Evolutionary conservation across 768 basidiomycete species (phyloP), one percentile per base, ranked within the genome.

Genomic region (Mycena floridula): DNA sequence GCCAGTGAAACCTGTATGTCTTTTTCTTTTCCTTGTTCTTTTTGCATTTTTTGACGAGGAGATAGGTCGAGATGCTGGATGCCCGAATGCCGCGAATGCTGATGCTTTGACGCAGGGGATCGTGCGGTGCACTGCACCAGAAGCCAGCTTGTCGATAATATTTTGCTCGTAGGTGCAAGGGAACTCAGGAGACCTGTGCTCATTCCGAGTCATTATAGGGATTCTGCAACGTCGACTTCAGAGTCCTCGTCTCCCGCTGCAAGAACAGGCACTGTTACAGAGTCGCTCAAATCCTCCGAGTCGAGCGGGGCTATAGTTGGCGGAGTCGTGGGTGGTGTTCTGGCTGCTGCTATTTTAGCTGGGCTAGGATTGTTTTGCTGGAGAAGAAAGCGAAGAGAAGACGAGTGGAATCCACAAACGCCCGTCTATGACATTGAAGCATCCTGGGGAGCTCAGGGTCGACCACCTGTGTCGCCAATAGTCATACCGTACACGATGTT

Each of bases 261-360:
- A 30, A n/a, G n/a, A n/a, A n/a, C n/a, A n/a, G n/a, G n/a, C n/a
- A n/a, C n/a, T n/a, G 44, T 25, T 5, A 37, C 47, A n/a, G 16
- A 39, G 32, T 42, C 42, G 37, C 44, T 37, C 16, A 38, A 26
- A 15, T 44, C 41, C 13, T n/a, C n/a, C n/a, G n/a, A n/a, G n/a
- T 59, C 67, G 44, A 60, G 62, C 0, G 74, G 71, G 2, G 66
- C 69, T 20, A 72, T 79, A 22, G 67, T 67, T 8, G 78, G 76
- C 25, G 75, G 74, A 13, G 63, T 65, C n/a, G 59, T 73, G 18
- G 73, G 64, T 4, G 74, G 61, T 8, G 37, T 76, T 3, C 48
- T 70, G 2, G 56, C 61, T 7, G 44, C 70, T 12, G 60, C 50
- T 2, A 56, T 65, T 22, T 20, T 67, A 11, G 59, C 42, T 7